Conservation (phyloP, 177 flowering plant genomes). For the Telopea speciosissima region DNA sequence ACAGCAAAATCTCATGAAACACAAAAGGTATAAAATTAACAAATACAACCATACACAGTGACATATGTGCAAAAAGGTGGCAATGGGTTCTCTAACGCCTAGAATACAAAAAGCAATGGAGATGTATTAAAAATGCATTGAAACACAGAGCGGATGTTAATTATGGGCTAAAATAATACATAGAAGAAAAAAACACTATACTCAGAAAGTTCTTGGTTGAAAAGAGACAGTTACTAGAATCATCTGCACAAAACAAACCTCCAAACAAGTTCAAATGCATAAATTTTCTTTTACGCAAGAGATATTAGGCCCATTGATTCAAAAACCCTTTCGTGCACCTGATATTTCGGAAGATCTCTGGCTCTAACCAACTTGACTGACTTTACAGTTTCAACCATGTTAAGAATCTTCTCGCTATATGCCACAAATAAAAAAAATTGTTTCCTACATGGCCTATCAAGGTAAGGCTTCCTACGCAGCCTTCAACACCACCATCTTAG, state of each 20-base stretch:
- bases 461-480: no score
- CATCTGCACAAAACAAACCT: background rate
- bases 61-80: background rate
- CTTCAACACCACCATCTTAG: no score
- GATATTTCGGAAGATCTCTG: background rate
- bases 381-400: slow-evolving; percentile 1
- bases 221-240: slow-evolving; percentile 7
- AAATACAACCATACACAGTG: background rate
- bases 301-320: background rate
- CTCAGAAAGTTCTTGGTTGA: background rate
- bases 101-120: background rate
- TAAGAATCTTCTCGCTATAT: background rate
- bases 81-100: background rate
- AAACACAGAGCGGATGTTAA: background rate
- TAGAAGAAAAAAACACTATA: background rate
- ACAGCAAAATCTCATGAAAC: background rate
- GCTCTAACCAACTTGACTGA: background rate
- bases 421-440: background rate
- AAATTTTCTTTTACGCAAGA: background rate
- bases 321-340: background rate
- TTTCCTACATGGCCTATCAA: no score
- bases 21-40: background rate
- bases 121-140: background rate
- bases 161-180: background rate
- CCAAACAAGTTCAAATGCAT: background rate